Base-by-base conservation (phyloP, 75 land plant species). In the Gnetum montanum region DNA sequence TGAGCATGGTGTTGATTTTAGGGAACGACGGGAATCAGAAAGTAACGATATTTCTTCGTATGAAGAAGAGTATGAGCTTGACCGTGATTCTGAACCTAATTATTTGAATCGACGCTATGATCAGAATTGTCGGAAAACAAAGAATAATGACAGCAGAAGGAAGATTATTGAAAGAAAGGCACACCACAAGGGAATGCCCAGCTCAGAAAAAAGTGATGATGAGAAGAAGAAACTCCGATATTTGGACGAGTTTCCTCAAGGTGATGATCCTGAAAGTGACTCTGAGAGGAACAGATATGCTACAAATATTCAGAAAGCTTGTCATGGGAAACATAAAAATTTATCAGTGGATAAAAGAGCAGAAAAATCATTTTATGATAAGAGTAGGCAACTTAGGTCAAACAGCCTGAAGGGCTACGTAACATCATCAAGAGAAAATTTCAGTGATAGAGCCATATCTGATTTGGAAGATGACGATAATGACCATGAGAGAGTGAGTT, bases 21-120 rank as follows among this genome's bases (percentile, higher is more conserved):
- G 54, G 43, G 55, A 61, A 23, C 58, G 58, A 20, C 27, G 22
- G 16, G 45, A 63, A n/a, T n/a, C n/a, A n/a, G n/a, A 46, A 67
- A 68, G 15, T 38, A 68, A 35, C 64, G 49, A 41, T 58, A 31
- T 24, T n/a, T 49, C 26, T 56, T 37, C n/a, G n/a, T n/a, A n/a
- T 40, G 45, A 36, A 10, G 59, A 68, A n/a, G 70, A 53, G 27
- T 37, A 53, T 44, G 72, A 67, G 25, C 15, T 69, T 58, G 71
- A 70, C n/a, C 72, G 70, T 36, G 72, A 70, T 36, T 70, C 72
- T 47, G 71, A 47, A 19, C 34, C 52, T 7, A 56, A 58, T 26
- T 53, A 53, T 34, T 55, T 44, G 4, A 43, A 54, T 36, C 31
- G 20, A 11, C 40, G 60, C 16, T 15, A 28, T 50, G 19, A 28